Percentiles rank a stretch among this genome's conserved stretches.
phyloP scores from a whole-genome alignment of 2,329 filamentous ascomycete species.

The Rutstroemia sydowiana region DNA sequence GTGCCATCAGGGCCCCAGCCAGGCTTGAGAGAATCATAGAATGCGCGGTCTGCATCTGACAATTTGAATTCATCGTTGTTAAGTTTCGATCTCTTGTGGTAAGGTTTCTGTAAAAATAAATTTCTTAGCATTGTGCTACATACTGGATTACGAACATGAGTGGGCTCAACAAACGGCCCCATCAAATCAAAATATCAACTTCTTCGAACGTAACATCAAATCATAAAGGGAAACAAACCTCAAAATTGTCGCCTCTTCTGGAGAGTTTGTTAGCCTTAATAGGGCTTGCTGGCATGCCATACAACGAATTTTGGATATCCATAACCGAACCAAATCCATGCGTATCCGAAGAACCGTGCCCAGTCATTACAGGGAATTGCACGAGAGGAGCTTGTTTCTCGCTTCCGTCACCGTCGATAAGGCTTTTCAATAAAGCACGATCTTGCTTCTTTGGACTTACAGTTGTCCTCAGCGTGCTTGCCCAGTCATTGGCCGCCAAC shows the following conservation, averaged over 20 bases:
- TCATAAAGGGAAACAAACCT: slow-evolving; percentile 67
- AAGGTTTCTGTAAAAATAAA: slow-evolving; percentile 64
- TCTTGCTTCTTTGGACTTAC: slow-evolving; percentile 92
- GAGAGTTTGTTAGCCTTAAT: slow-evolving; percentile 46
- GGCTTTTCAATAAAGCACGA: slow-evolving; percentile 59
- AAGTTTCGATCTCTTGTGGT: slow-evolving; percentile 69
- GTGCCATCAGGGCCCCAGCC: slow-evolving; percentile 71
- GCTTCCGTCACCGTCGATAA: slow-evolving; percentile 31
- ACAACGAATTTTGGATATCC: slow-evolving; percentile 92
- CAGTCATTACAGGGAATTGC: slow-evolving; percentile 34
- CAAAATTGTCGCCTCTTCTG: slow-evolving; percentile 62
- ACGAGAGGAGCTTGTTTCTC: slow-evolving; percentile 44
- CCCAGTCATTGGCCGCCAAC: slow-evolving; percentile 73
- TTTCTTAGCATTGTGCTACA: slow-evolving; percentile 40
- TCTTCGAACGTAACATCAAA: slow-evolving; percentile 8
- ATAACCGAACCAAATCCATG: slow-evolving; percentile 80
- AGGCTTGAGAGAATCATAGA: slow-evolving; percentile 68
- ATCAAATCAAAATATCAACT: slow-evolving; percentile 13
- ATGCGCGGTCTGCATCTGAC: slow-evolving; percentile 55
- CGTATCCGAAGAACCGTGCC: slow-evolving; percentile 31
- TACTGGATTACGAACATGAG: slow-evolving; percentile 31
- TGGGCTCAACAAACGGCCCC: slow-evolving; percentile 27
- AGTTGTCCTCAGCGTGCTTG: slow-evolving; percentile 85
- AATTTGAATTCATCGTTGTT: slow-evolving; percentile 55
- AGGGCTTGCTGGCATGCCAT: slow-evolving; percentile 61